Conservation (phyloP, 1,284 basidiomycete species). For the Mycena citricolor region DNA sequence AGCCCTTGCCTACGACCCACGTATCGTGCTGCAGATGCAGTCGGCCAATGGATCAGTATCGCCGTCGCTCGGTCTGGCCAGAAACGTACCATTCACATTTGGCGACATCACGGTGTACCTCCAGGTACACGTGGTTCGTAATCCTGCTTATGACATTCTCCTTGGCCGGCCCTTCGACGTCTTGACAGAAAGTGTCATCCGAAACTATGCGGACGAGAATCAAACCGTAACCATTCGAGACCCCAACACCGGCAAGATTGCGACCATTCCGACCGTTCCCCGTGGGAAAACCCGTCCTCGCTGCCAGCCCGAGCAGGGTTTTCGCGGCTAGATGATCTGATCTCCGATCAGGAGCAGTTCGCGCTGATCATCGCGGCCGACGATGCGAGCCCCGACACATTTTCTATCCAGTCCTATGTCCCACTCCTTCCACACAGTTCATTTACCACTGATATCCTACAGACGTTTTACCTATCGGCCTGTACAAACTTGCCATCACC, state of each 20-base stretch:
- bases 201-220: slow-evolving; percentile 6
- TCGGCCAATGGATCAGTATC: slow-evolving; percentile 10
- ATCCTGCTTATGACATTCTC: slow-evolving; percentile 8
- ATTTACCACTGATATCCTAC: too few relatives aligned
- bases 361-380: slow-evolving; percentile 5
- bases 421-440: too few relatives aligned
- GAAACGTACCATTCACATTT: slow-evolving; percentile 16
- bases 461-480: too few relatives aligned
- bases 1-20: background rate
- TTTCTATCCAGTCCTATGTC: too few relatives aligned
- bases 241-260: slow-evolving; percentile 8
- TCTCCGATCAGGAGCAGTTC: slow-evolving; percentile 11
- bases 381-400: too few relatives aligned
- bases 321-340: slow-evolving; percentile 12
- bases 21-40: slow-evolving; percentile 1
- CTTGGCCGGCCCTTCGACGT: slow-evolving; percentile 12
- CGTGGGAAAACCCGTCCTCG: slow-evolving; percentile 10
- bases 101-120: slow-evolving; percentile 15
- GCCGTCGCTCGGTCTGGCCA: slow-evolving; percentile 12
- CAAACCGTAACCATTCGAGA: slow-evolving; percentile 15
- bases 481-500: too few relatives aligned
- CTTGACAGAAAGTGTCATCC: slow-evolving; percentile 5
- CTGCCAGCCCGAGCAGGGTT: slow-evolving; percentile 6
- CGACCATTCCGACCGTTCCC: slow-evolving; percentile 23
- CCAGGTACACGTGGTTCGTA: slow-evolving; percentile 15